Evolutionary conservation across 805 yeast genomes (phyloP).

Genomic region (Starmerella etchellsii): DNA sequence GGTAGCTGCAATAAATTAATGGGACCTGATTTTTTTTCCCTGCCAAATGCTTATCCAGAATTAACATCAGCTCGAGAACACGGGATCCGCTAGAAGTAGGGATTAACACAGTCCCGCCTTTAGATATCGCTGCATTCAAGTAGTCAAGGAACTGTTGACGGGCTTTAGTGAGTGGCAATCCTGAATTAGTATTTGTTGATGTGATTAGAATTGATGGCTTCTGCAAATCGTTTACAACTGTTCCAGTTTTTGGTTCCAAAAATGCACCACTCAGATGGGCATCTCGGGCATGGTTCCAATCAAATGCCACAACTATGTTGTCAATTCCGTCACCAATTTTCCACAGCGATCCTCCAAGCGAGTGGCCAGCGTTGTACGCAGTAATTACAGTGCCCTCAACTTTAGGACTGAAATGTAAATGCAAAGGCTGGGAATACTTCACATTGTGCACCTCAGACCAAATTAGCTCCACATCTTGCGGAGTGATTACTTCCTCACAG

Average conservation of each 20-base stretch:
- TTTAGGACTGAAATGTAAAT: slow-evolving; percentile 10
- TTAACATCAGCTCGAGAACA: slow-evolving; percentile 61
- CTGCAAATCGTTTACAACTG: slow-evolving; percentile 44
- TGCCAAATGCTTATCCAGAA: slow-evolving; percentile 55
- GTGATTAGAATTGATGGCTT: slow-evolving; percentile 80
- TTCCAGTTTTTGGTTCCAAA: slow-evolving; percentile 40
- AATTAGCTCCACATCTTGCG: slow-evolving; percentile 59
- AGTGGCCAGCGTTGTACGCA: slow-evolving; percentile 83
- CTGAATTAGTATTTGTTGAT: slow-evolving; percentile 44
- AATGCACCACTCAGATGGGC: slow-evolving; percentile 67
- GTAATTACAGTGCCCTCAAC: slow-evolving; percentile 37
- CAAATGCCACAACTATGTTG: slow-evolving; percentile 73
- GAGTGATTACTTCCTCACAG: slow-evolving; percentile 33
- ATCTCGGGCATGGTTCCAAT: slow-evolving; percentile 92
- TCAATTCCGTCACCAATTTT: slow-evolving; percentile 59
- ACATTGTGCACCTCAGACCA: slow-evolving; percentile 60
- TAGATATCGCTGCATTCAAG: slow-evolving; percentile 51
- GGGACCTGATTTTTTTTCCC: slow-evolving; percentile 36
- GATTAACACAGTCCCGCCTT: slow-evolving; percentile 68
- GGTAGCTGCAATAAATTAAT: slow-evolving; percentile 59
- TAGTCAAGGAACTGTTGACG: slow-evolving; percentile 50
- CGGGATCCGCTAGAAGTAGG: slow-evolving; percentile 77
- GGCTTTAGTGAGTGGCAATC: slow-evolving; percentile 25
- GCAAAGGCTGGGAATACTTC: slow-evolving; percentile 60
- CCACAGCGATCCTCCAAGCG: slow-evolving; percentile 92